Percentiles rank a stretch among this genome's conserved stretches.
Evolutionary conservation across 345 rosid species (phyloP).

Genomic region (Combretum micranthum): DNA sequence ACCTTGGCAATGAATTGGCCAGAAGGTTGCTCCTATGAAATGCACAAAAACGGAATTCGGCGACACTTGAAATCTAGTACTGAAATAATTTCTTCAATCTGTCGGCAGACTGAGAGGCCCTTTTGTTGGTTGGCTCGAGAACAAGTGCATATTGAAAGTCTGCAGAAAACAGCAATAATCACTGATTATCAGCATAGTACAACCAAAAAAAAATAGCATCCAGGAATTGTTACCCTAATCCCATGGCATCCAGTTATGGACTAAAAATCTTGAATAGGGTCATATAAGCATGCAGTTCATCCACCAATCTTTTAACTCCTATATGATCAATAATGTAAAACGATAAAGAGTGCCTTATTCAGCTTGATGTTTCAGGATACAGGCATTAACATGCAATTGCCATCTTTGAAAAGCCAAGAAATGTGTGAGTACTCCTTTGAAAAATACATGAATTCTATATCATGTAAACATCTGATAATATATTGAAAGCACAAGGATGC

Average conservation of each 20-base stretch:
- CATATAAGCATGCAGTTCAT: too few relatives aligned
- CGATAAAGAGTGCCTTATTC: too few relatives aligned
- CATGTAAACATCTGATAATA: too few relatives aligned
- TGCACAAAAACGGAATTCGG: background rate
- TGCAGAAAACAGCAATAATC: conserved; percentile 22
- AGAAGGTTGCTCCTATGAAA: background rate
- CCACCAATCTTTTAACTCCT: too few relatives aligned
- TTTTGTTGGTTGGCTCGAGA: conserved; percentile 92
- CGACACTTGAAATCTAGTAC: conserved; percentile 7
- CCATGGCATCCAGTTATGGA: background rate
- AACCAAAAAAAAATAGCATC: background rate
- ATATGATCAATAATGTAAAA: too few relatives aligned
- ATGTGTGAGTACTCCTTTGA: too few relatives aligned
- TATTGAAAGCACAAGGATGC: too few relatives aligned
- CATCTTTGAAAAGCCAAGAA: too few relatives aligned
- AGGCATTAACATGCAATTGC: too few relatives aligned
- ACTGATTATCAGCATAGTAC: background rate
- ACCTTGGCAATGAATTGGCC: background rate
- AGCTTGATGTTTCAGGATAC: too few relatives aligned
- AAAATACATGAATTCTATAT: too few relatives aligned
- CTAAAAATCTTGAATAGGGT: too few relatives aligned
- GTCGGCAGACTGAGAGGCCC: conserved; percentile 72
- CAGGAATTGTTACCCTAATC: background rate
- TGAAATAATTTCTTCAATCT: conserved; percentile 58
- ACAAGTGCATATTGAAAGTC: conserved; percentile 81